Percentiles rank a stretch among this genome's conserved stretches.
Conservation (phyloP, 768 basidiomycete genomes). For the Auricularia auricula-judae region DNA sequence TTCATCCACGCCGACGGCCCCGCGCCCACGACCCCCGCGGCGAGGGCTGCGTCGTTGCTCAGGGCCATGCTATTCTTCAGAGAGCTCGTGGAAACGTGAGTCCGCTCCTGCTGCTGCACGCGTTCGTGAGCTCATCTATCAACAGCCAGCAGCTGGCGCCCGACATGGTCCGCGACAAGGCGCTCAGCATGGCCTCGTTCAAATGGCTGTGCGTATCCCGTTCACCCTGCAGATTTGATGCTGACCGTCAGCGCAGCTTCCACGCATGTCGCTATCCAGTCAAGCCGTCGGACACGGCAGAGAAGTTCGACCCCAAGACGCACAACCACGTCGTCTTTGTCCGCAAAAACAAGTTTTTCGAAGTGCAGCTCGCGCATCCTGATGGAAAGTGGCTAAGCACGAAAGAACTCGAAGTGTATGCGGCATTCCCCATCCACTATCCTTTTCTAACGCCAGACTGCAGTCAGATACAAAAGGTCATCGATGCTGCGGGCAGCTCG, state of each 20-base stretch:
- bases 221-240: neutral
- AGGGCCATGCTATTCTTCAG: conserved; percentile 83
- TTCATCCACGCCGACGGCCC: conserved; percentile 75
- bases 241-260: conserved; percentile 42
- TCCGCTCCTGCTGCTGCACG: conserved; percentile 3
- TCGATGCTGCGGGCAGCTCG: conserved; percentile 44
- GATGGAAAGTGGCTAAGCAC: conserved; percentile 64
- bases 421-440: neutral
- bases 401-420: conserved; percentile 68
- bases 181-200: conserved; percentile 90
- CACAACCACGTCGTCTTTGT: conserved; percentile 88
- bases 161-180: conserved; percentile 66
- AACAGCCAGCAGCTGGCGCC: conserved; percentile 69
- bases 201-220: conserved; percentile 63
- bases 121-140: neutral
- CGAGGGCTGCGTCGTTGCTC: conserved; percentile 70
- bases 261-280: conserved; percentile 84
- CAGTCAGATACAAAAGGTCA: conserved; percentile 60
- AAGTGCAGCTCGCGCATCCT: conserved; percentile 56
- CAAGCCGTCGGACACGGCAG: conserved; percentile 72
- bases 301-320: conserved; percentile 59
- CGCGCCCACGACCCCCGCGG: conserved; percentile 40
- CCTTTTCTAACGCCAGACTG: neutral
- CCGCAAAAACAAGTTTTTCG: conserved; percentile 84
- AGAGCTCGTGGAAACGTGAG: conserved; percentile 69